Base-by-base conservation (phyloP, 2,329 filamentous ascomycete genomes). In the Fusarium setosum region DNA sequence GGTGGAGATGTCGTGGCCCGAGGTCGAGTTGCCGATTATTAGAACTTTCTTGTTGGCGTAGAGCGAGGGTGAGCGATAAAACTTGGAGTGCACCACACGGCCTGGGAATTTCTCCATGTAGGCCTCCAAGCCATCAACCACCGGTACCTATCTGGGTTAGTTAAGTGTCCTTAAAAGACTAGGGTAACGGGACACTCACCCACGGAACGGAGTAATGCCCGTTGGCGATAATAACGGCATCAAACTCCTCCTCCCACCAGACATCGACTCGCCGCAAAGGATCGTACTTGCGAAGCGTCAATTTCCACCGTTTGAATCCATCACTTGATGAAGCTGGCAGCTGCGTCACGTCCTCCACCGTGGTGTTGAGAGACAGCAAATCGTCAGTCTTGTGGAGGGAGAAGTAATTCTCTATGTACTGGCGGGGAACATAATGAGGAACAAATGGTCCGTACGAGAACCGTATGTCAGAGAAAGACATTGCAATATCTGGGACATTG, bases 371-470 rank as follows among this genome's bases (percentile, higher is more conserved):
- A 0, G 77, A 77, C 0, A 88, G 71, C 3, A 81, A 72, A 0
- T 66, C 51, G 60, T 88, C 86, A 0, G 79, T 79, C 38, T 78
- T 74, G 60, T 88, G 84, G 0, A 71, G 58, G 0, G 86, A 82
- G 62, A 88, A 85, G 63, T 88, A 88, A 29, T 81, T 81, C 55
- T 86, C 81, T 4, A 88, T 79, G 55, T 87, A 88, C 64, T 87
- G 84, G 3, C 82, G 80, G 0, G 86, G 82, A 1, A 88, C 74
- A 60, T 83, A 79, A 65, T 88, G 85, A 0, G 85, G 85, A 12
- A 81, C 82, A 65, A 87, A 88, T 0, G 85, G 84, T 0, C 84
- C 85, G 56, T 87, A 86, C 0, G 85, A 75, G 62, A 88, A 87
- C 1, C 77, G 77, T 1, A 74, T 44, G 57, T 87, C 85, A 0